phyloP scores from a whole-genome alignment of 2,329 filamentous ascomycete genomes.

The Epichloe gansuensis region DNA sequence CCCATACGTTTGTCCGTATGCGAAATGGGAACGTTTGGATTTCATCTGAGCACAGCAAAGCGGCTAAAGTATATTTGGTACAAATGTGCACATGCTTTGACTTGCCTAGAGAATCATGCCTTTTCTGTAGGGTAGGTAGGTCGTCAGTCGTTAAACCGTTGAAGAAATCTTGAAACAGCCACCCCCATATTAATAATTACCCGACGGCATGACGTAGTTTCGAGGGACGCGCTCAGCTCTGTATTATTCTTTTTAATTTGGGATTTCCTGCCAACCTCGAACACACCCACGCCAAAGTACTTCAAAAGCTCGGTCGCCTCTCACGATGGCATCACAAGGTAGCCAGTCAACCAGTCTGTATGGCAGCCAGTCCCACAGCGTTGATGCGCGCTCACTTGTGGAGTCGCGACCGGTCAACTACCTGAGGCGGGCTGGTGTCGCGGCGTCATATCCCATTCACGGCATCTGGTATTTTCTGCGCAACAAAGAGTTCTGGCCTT shows the following conservation, averaged over 20 bases:
- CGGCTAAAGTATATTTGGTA: no score
- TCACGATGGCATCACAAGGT: constrained; percentile 5
- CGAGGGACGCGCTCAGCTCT: not conserved
- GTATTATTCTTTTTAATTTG: not conserved
- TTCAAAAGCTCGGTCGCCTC: not conserved
- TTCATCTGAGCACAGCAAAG: no score
- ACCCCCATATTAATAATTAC: not conserved
- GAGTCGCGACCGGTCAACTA: constrained; percentile 26
- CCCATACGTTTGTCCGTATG: not conserved
- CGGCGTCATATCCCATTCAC: constrained; percentile 45
- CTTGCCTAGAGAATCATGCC: no score
- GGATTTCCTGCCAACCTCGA: not conserved
- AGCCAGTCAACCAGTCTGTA: constrained; percentile 3
- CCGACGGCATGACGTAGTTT: not conserved
- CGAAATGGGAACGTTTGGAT: no score
- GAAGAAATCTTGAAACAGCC: not conserved
- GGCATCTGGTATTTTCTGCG: constrained; percentile 73
- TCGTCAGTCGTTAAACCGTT: not conserved
- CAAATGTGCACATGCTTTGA: no score
- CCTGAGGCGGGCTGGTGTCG: constrained; percentile 28
- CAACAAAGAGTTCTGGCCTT: constrained; percentile 69
- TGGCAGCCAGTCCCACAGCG: constrained; percentile 5
- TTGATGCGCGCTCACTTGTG: constrained; percentile 4
- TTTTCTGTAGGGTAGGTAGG: not conserved
- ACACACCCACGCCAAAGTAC: not conserved